These are phyloP conservation scores for Gentiana dahurica DNA, from an alignment of 257 asterid species.

Conservation along the genomic window DNA sequence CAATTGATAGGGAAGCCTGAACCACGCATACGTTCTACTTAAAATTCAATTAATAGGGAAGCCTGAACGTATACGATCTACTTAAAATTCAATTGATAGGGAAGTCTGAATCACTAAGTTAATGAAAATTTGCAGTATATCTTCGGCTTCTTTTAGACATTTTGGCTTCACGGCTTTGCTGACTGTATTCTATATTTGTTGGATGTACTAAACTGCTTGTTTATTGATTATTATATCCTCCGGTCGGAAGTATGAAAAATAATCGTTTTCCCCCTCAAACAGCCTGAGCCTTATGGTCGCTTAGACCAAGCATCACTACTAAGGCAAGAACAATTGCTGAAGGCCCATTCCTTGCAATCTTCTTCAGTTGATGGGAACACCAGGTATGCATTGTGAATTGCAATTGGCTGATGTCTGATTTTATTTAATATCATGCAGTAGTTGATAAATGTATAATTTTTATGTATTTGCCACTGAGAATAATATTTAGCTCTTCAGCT, in stretches of 20 bases:
- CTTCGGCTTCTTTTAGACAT: no score
- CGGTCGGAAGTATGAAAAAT: no score
- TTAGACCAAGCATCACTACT: conserved; percentile 49
- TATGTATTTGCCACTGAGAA: neutral
- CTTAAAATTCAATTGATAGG: no score
- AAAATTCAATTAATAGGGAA: no score
- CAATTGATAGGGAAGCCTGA: no score
- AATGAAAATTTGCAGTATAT: no score
- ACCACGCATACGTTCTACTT: no score
- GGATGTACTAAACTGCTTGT: neutral
- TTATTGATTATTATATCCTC: no score
- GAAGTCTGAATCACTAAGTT: no score
- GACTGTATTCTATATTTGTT: neutral
- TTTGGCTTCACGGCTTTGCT: neutral
- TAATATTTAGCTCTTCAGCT: neutral
- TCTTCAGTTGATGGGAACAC: conserved; percentile 65
- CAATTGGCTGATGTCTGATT: neutral
- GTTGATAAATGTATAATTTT: neutral
- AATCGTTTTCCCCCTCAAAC: conserved; percentile 14
- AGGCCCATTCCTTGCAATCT: conserved; percentile 65
- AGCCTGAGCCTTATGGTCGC: conserved; percentile 72
- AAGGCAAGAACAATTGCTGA: conserved; percentile 67
- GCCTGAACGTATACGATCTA: no score
- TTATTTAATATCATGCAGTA: neutral
- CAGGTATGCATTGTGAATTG: conserved; percentile 39